phyloP scores from a whole-genome alignment of 768 basidiomycete genomes.

The Tricholoma bakamatsutake region DNA sequence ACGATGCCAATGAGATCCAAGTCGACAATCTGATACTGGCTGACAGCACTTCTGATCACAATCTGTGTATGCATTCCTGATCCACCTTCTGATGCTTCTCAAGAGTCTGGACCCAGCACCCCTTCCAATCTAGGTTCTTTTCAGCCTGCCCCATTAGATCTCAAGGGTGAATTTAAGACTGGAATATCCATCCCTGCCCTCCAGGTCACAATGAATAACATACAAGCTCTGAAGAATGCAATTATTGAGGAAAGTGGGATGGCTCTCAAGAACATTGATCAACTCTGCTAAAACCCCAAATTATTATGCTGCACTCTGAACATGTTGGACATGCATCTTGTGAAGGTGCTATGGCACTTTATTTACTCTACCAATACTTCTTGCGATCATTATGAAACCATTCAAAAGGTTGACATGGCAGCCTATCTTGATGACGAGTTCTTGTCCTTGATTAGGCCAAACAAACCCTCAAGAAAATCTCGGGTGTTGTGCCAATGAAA shows the following conservation, averaged over 20 bases:
- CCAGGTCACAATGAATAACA: no score
- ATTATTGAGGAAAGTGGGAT: neutral
- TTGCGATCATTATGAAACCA: conserved; percentile 1
- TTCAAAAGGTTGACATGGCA: conserved; percentile 5
- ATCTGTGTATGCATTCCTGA: no score
- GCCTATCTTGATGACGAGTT: conserved; percentile 5
- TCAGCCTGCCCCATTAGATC: neutral
- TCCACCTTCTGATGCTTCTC: neutral
- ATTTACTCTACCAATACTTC: neutral
- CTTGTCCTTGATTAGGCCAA: conserved; percentile 8
- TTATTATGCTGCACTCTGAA: neutral
- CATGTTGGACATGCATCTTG: neutral
- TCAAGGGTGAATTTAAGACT: no score
- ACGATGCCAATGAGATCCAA: no score
- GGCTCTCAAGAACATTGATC: neutral
- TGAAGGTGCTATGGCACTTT: neutral
- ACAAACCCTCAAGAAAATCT: conserved; percentile 1
- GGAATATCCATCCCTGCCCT: no score
- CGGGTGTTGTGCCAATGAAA: conserved; percentile 10
- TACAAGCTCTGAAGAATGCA: no score
- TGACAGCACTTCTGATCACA: no score
- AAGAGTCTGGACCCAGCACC: neutral
- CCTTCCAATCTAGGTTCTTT: neutral
- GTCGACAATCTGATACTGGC: no score
- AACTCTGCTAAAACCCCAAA: neutral